Base-by-base conservation (phyloP, 108 stramenopile genomes). In the Asterionellopsis glacialis region DNA sequence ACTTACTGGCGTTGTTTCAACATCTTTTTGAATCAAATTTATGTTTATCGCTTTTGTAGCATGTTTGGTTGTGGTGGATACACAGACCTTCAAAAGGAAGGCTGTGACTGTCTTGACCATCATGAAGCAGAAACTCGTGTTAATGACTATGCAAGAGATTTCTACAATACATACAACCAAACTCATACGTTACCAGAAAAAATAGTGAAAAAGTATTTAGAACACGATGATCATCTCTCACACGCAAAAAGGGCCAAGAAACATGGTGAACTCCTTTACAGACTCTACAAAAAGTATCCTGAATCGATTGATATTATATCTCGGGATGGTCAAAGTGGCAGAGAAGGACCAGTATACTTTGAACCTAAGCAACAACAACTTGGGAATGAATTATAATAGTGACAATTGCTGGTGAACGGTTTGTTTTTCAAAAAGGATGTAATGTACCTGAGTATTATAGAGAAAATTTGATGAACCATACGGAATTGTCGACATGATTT, bases 11-110 rank as follows among this genome's bases (percentile, higher is more conserved):
- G n/a, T n/a, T n/a, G n/a, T n/a, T n/a, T n/a, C n/a, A n/a, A n/a
- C n/a, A n/a, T n/a, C n/a, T n/a, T n/a, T n/a, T n/a, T n/a, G n/a
- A n/a, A n/a, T n/a, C n/a, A n/a, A n/a, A n/a, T n/a, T n/a, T n/a
- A n/a, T n/a, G n/a, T n/a, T n/a, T n/a, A n/a, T n/a, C n/a, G n/a
- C n/a, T n/a, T n/a, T n/a, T n/a, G n/a, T n/a, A 33, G 33, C 16
- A 68, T 68, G 45, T 68, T 68, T 59, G 67, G 67, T 15, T 58
- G 67, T 27, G 44, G 21, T 10, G 57, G 57, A n/a, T 68, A 58
- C 19, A 44, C 19, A 21, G 58, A 60, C 9, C 43, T 68, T 33
- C 67, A 68, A 52, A 42, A 43, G 16, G 50, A 68, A 41, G 49
- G 43, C 2, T 68, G 67, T 19, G 67, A 68, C 11, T 68, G 67